Conservation (phyloP, 2,329 filamentous ascomycete genomes). For the Dissoconium aciculare region DNA sequence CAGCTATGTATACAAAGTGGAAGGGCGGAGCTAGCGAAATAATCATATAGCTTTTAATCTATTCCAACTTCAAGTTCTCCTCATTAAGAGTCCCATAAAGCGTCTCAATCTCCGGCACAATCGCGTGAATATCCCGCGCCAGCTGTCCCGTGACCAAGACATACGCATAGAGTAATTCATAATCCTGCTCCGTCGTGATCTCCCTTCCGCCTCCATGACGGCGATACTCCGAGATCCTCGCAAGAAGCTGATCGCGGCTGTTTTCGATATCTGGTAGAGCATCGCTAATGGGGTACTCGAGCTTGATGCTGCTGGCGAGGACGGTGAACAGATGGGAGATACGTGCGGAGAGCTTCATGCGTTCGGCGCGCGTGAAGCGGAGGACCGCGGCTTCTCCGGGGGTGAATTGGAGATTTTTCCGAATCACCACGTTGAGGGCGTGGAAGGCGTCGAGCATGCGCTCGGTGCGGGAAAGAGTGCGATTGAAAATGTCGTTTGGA, state of each 20-base stretch:
- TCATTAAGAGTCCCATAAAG: slow-evolving; percentile 48
- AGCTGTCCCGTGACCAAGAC: slow-evolving; percentile 45
- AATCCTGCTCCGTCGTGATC: slow-evolving; percentile 58
- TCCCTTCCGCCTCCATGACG: slow-evolving; percentile 44
- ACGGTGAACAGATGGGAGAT: slow-evolving; percentile 82
- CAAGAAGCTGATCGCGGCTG: slow-evolving; percentile 66
- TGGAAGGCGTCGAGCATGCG: slow-evolving; percentile 87
- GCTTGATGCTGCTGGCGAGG: slow-evolving; percentile 79
- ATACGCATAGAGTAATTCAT: slow-evolving; percentile 85
- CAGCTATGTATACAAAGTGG: too few relatives aligned
- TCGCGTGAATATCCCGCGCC: slow-evolving; percentile 20
- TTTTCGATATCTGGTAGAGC: slow-evolving; percentile 65
- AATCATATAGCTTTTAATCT: too few relatives aligned
- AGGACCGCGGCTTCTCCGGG: slow-evolving; percentile 71
- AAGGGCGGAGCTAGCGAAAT: too few relatives aligned
- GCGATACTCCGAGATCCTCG: slow-evolving; percentile 76
- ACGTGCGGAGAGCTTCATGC: slow-evolving; percentile 65
- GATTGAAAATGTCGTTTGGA: slow-evolving; percentile 54
- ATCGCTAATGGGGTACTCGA: slow-evolving; percentile 86
- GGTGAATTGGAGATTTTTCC: slow-evolving; percentile 60
- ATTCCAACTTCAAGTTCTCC: slow-evolving; percentile 44
- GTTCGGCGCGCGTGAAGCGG: slow-evolving; percentile 62
- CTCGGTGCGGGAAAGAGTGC: slow-evolving; percentile 64
- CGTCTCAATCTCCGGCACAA: slow-evolving; percentile 29
- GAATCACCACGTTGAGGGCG: slow-evolving; percentile 84